Conservation (phyloP, 495 filamentous ascomycete genomes). For the Peziza echinospora region DNA sequence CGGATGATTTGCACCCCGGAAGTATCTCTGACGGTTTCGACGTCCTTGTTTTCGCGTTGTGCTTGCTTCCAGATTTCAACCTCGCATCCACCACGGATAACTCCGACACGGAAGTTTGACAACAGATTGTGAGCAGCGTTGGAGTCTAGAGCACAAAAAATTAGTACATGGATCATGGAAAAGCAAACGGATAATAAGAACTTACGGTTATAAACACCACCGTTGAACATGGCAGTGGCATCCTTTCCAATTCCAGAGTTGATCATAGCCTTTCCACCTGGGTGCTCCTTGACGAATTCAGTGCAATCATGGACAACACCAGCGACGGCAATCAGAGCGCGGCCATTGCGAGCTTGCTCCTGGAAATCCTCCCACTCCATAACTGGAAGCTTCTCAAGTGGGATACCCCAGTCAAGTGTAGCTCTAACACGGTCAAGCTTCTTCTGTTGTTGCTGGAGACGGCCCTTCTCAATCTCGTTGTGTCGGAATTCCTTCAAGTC, state of each 20-base stretch:
- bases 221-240: conserved; percentile 97
- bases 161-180: too few relatives aligned
- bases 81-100: conserved; percentile 87
- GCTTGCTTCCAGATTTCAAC: conserved; percentile 99
- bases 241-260: conserved; percentile 85
- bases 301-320: conserved; percentile 92
- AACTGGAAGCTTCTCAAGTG: conserved; percentile 82
- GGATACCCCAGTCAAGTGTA: conserved; percentile 83
- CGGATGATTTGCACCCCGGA: conserved; percentile 67
- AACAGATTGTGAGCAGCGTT: conserved; percentile 96
- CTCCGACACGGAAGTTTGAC: conserved; percentile 88
- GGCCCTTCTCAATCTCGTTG: conserved; percentile 98
- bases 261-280: conserved; percentile 92
- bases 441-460: conserved; percentile 93
- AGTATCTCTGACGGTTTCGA: conserved; percentile 56
- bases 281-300: conserved; percentile 91
- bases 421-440: conserved; percentile 93
- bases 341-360: conserved; percentile 68
- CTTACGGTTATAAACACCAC: conserved; percentile 69
- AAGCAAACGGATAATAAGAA: background rate
- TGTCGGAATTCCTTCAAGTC: conserved; percentile 92
- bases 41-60: conserved; percentile 72
- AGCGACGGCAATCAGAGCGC: conserved; percentile 67
- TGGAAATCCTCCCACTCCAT: conserved; percentile 94
- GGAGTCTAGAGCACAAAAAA: conserved; percentile 38